Conservation (phyloP, 768 basidiomycete species). For the Serpula lacrymans region DNA sequence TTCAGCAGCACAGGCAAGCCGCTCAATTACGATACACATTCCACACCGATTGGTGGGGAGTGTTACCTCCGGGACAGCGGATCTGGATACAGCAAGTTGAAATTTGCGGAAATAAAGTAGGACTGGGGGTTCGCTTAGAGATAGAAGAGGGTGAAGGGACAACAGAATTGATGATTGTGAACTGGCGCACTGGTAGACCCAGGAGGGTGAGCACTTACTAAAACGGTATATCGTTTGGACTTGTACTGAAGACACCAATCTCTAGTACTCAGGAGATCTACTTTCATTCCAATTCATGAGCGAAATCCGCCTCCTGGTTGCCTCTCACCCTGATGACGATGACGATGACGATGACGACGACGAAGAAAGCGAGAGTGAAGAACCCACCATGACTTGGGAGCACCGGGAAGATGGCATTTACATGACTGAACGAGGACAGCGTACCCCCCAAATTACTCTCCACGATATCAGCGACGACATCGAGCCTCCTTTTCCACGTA, state of each 20-base stretch:
- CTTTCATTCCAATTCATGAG: slow-evolving; percentile 29
- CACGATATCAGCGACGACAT: slow-evolving; percentile 16
- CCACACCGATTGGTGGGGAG: slow-evolving; percentile 33
- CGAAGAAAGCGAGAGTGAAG: slow-evolving; percentile 20
- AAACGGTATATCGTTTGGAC: slow-evolving; percentile 9
- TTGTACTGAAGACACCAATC: slow-evolving; percentile 19
- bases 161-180: slow-evolving; percentile 26
- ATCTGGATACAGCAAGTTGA: slow-evolving; percentile 26
- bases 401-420: slow-evolving; percentile 29
- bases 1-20: slow-evolving; percentile 50
- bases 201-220: background rate
- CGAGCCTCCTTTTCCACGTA: slow-evolving; percentile 9
- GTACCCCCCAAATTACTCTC: slow-evolving; percentile 25
- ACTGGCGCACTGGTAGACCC: slow-evolving; percentile 25
- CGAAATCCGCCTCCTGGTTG: slow-evolving; percentile 21
- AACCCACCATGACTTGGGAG: slow-evolving; percentile 18
- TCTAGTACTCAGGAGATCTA: slow-evolving; percentile 22
- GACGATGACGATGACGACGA: slow-evolving; percentile 16
- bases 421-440: slow-evolving; percentile 24
- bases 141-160: slow-evolving; percentile 29
- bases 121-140: slow-evolving; percentile 24
- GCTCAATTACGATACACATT: slow-evolving; percentile 22
- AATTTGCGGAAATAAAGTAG: slow-evolving; percentile 23
- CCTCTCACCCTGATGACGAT: slow-evolving; percentile 30
- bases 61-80: slow-evolving; percentile 28